A percentile compares a stretch with the other conserved stretches of the same genome.
phyloP scores from a whole-genome alignment of 495 filamentous ascomycete genomes.

The Xylaria longipes region DNA sequence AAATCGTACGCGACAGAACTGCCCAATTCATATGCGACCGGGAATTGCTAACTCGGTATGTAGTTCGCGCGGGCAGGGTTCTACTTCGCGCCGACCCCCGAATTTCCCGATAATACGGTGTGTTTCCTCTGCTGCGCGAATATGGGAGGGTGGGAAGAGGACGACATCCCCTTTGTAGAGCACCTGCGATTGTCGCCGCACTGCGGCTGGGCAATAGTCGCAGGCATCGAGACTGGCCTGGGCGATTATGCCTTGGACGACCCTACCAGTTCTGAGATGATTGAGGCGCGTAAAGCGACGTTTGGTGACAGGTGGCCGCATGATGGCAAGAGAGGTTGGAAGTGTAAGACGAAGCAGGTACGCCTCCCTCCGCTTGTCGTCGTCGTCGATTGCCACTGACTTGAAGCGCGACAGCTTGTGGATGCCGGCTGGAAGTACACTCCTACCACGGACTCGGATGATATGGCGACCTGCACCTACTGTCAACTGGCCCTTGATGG shows the following conservation, averaged over 20 bases:
- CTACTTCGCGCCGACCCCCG: conserved; percentile 77
- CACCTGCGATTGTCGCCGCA: conserved; percentile 80
- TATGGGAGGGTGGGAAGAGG: conserved; percentile 87
- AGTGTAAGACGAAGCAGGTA: conserved; percentile 87
- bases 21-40: conserved; percentile 19
- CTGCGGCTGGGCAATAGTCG: conserved; percentile 88
- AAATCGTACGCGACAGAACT: conserved; percentile 59
- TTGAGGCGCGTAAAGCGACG: conserved; percentile 78
- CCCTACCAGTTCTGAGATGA: conserved; percentile 71
- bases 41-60: conserved; percentile 4
- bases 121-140: conserved; percentile 84
- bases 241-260: conserved; percentile 72
- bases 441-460: conserved; percentile 77
- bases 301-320: conserved; percentile 86
- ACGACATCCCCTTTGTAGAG: conserved; percentile 80
- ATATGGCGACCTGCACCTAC: conserved; percentile 87
- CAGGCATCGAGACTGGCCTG: conserved; percentile 68
- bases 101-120: conserved; percentile 82
- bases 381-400: conserved; percentile 2
- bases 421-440: conserved; percentile 94
- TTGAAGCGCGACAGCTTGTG: conserved; percentile 69
- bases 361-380: conserved; percentile 17
- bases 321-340: conserved; percentile 85
- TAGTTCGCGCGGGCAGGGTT: conserved; percentile 91
- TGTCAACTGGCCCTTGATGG: conserved; percentile 85